Conservation (phyloP, 495 filamentous ascomycete genomes). For the Lasiosphaeria miniovina region DNA sequence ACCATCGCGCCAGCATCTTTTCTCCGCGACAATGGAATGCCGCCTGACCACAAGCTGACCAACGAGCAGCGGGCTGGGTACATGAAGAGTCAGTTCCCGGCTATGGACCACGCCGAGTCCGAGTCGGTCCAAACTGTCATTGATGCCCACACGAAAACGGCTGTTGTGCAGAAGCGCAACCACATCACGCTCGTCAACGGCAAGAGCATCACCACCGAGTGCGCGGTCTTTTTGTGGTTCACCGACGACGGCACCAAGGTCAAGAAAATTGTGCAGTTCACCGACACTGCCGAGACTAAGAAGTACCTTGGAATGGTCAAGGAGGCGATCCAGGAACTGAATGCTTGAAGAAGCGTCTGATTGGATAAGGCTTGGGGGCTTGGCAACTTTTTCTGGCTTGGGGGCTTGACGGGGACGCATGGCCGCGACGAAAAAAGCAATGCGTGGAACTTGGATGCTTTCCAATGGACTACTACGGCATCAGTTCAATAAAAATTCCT, state of each 20-base stretch:
- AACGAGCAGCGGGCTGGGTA: background rate
- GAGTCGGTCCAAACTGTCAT: background rate
- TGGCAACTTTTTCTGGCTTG: too few relatives aligned
- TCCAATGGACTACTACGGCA: too few relatives aligned
- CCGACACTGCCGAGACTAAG: background rate
- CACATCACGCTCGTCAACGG: background rate
- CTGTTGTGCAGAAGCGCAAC: background rate
- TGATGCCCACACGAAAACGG: background rate
- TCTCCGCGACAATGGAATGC: background rate
- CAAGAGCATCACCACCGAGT: background rate
- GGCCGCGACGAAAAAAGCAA: too few relatives aligned
- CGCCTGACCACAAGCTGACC: background rate
- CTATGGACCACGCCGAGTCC: background rate
- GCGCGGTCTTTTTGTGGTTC: background rate
- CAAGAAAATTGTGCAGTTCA: constrained; percentile 1
- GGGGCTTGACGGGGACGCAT: too few relatives aligned
- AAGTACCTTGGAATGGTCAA: background rate
- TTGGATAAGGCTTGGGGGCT: background rate
- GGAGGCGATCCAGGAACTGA: background rate
- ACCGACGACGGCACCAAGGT: background rate
- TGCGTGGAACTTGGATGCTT: too few relatives aligned
- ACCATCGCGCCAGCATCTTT: background rate
- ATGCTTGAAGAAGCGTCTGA: too few relatives aligned
- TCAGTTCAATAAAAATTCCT: too few relatives aligned
- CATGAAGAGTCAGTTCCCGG: background rate